Evolutionary conservation across 805 yeast species (phyloP).

Genomic region (Wickerhamiella sergipiensis): DNA sequence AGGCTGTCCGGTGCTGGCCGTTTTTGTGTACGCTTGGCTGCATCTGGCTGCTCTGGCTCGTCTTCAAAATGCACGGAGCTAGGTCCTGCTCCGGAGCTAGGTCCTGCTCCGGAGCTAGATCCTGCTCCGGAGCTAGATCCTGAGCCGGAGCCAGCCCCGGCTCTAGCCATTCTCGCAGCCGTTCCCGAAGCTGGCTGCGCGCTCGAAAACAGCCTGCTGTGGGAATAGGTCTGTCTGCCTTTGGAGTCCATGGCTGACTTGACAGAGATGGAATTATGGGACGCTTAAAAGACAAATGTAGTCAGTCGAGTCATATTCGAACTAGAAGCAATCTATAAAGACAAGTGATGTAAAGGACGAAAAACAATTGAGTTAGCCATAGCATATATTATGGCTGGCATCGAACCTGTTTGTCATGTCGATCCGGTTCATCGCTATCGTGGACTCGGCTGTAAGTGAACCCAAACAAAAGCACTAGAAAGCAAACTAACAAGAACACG

Average conservation of each 20-base stretch:
- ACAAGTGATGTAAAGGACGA: neutral
- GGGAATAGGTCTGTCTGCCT: neutral
- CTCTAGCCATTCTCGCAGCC: neutral
- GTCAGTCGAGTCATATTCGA: too few species aligned
- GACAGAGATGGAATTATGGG: too few species aligned
- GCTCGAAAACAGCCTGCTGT: neutral
- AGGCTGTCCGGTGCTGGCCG: neutral
- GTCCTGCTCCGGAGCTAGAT: neutral
- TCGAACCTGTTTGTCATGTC: constrained; percentile 4
- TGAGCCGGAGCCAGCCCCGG: neutral
- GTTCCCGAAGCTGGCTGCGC: neutral
- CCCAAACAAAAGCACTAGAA: neutral
- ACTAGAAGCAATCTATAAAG: too few species aligned
- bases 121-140: neutral
- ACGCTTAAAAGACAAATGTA: too few species aligned
- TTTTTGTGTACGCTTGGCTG: neutral
- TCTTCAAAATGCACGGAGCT: neutral
- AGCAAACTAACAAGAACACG: constrained; percentile 1
- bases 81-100: neutral
- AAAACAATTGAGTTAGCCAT: too few species aligned
- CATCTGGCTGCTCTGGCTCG: neutral
- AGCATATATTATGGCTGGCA: neutral
- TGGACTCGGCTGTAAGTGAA: constrained; percentile 5
- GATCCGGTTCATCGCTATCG: constrained; percentile 13
- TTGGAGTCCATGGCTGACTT: neutral